Percentiles rank a stretch among this genome's conserved stretches.
phyloP scores from a whole-genome alignment of 192 early-diverging fungal genomes.

The Spizellomyces sp. region DNA sequence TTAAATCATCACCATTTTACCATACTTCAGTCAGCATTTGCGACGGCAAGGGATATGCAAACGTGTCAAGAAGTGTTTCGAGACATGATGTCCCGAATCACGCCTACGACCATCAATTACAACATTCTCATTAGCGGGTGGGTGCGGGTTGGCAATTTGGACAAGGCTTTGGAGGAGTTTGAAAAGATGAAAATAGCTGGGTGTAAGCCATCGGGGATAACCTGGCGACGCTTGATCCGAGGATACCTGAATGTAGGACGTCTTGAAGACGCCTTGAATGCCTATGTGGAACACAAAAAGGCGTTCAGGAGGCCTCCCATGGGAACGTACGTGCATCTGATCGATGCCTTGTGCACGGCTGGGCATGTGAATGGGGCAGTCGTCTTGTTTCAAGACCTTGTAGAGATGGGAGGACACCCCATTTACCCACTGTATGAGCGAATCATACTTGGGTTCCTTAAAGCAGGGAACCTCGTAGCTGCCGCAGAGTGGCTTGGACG shows the following conservation, averaged over 20 bases:
- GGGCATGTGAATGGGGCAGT: not conserved
- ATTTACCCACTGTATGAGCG: constrained; percentile 9
- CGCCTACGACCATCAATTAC: constrained; percentile 21
- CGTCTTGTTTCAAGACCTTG: not conserved
- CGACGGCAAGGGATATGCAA: constrained; percentile 25
- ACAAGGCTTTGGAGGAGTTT: constrained; percentile 7
- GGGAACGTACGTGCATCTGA: constrained; percentile 19
- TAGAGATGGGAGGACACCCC: not conserved
- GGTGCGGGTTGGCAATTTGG: constrained; percentile 6
- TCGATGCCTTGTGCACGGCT: not conserved
- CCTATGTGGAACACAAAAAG: not conserved
- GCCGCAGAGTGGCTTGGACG: constrained; percentile 3
- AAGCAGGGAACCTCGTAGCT: not conserved
- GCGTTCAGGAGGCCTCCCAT: not conserved
- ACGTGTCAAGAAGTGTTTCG: constrained; percentile 18
- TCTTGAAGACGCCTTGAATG: constrained; percentile 13
- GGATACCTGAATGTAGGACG: not conserved
- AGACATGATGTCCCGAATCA: constrained; percentile 21
- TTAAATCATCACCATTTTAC: constrained; percentile 21
- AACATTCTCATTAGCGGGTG: constrained; percentile 20
- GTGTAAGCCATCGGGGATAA: not conserved
- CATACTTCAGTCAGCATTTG: constrained; percentile 27
- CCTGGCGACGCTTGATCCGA: constrained; percentile 13
- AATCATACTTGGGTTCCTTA: constrained; percentile 9
- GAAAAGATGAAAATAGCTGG: constrained; percentile 22